Evolutionary conservation across 495 filamentous ascomycete genomes (phyloP), one percentile per base, ranked within the genome.

Genomic region (Coniosporium apollinis): DNA sequence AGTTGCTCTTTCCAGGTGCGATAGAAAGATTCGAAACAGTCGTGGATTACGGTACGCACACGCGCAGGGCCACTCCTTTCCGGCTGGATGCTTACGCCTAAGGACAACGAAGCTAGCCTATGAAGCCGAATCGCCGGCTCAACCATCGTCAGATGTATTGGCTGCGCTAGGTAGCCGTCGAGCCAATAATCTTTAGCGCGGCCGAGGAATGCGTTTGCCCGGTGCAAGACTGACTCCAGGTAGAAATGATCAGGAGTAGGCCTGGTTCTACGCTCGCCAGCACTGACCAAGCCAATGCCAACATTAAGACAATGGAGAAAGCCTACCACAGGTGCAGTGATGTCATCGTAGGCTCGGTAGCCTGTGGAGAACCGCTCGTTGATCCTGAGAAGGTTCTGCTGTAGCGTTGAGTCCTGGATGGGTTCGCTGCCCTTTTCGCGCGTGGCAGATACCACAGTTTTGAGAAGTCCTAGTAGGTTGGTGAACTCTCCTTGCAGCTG

Each of bases 401-500:
- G 69, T 15, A 87, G 10, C 17, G 7, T 13, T 26, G 24, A 32
- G 15, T n/a, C 9, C 8, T 20, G 19, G 22, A 11, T 2, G 2
- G 6, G 22, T 34, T 24, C 1, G 18, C 14, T 8, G 25, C 24
- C 3, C 33, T 33, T 9, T 8, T 32, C 30, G 1, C 18, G 19
- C 15, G 26, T 30, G 9, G n/a, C 13, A 5, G 9, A 11, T 10
- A 26, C 25, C 5, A 32, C 6, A 15, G 13, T 37, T 3, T 32
- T 26, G 6, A 32, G 19, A 6, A 38, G 13, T 11, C 21, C 5
- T 4, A 38, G 17, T 17, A 38, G 54, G 39, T 79, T 89, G 30
- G 60, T 64, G 46, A 94, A 82, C 48, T 94, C 87, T 0, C 70
- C 73, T 41, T 93, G 82, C 10, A 96, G 55, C n/a, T 74, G 53